Conservation (phyloP, 805 yeast species). For the Yarrowia bubula region DNA sequence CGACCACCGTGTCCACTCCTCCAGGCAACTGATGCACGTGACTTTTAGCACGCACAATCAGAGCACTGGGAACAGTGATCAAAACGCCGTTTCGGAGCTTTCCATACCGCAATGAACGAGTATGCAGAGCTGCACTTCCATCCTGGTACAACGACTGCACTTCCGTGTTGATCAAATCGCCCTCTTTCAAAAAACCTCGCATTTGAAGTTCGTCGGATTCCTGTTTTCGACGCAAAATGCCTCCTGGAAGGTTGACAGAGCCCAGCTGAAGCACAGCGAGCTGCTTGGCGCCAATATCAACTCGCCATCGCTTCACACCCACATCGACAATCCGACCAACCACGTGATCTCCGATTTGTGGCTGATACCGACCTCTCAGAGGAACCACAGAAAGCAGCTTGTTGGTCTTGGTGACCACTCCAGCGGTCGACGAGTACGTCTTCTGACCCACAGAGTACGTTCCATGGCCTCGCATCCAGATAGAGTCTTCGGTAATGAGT, state of each 20-base stretch:
- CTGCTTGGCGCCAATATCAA: conserved; percentile 92
- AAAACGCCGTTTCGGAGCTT: conserved; percentile 89
- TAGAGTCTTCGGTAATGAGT: conserved; percentile 88
- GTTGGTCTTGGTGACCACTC: conserved; percentile 81
- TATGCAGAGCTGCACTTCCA: conserved; percentile 91
- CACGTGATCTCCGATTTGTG: conserved; percentile 95
- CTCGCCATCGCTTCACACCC: conserved; percentile 93
- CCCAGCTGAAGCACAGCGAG: conserved; percentile 92
- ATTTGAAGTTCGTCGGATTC: conserved; percentile 95
- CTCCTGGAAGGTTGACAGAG: conserved; percentile 96
- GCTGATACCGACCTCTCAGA: conserved; percentile 79
- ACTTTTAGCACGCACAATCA: conserved; percentile 79
- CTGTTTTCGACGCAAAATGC: conserved; percentile 86
- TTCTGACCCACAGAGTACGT: conserved; percentile 73
- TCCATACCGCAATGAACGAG: conserved; percentile 93
- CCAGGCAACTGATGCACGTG: conserved; percentile 92
- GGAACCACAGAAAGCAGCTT: conserved; percentile 82
- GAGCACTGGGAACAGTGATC: conserved; percentile 73
- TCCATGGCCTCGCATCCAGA: conserved; percentile 99
- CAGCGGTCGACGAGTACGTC: conserved; percentile 91
- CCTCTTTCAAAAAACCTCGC: conserved; percentile 92
- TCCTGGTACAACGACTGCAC: conserved; percentile 86
- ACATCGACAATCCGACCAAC: conserved; percentile 94
- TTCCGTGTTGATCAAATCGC: conserved; percentile 92
- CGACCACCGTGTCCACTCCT: conserved; percentile 83